Conservation (phyloP, 108 stramenopile genomes). For the Schizochytrium sp. region DNA sequence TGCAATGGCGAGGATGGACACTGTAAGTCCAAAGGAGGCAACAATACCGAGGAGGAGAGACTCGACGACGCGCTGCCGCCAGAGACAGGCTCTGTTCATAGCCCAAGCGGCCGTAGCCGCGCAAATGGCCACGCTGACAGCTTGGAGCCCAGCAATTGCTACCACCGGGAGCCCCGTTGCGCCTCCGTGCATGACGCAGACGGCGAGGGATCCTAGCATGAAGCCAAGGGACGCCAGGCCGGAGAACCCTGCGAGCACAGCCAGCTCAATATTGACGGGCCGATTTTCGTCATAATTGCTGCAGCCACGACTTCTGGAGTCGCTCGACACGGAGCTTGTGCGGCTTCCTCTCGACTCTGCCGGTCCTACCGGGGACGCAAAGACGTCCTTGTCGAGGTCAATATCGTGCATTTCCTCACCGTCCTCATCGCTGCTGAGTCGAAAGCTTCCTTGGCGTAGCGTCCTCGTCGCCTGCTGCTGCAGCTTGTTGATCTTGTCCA, state of each 20-base stretch:
- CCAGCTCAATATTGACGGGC: not conserved
- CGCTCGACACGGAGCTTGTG: too few species aligned
- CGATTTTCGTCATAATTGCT: too few species aligned
- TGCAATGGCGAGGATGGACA: not conserved
- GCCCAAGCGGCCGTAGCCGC: not conserved
- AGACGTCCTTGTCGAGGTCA: not conserved
- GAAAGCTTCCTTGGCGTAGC: not conserved
- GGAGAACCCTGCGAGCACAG: not conserved
- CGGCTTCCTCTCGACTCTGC: too few species aligned
- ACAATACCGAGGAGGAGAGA: not conserved
- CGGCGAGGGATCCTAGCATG: not conserved
- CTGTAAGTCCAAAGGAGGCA: not conserved
- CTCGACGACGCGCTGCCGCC: not conserved
- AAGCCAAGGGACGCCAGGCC: not conserved
- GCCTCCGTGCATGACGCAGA: not conserved
- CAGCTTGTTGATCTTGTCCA: not conserved
- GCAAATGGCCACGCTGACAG: not conserved
- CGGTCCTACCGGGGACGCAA: not conserved
- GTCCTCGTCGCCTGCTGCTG: not conserved
- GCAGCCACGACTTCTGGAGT: too few species aligned
- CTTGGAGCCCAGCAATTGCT: not conserved
- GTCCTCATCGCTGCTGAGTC: not conserved
- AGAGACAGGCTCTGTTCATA: not conserved
- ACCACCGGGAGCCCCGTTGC: not conserved
- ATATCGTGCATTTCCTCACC: not conserved